A percentile compares a stretch with the other conserved stretches of the same genome.
These are phyloP conservation scores for Coelastrella sp. DNA, from an alignment of 139 green algal genomes.

Conservation along the genomic window DNA sequence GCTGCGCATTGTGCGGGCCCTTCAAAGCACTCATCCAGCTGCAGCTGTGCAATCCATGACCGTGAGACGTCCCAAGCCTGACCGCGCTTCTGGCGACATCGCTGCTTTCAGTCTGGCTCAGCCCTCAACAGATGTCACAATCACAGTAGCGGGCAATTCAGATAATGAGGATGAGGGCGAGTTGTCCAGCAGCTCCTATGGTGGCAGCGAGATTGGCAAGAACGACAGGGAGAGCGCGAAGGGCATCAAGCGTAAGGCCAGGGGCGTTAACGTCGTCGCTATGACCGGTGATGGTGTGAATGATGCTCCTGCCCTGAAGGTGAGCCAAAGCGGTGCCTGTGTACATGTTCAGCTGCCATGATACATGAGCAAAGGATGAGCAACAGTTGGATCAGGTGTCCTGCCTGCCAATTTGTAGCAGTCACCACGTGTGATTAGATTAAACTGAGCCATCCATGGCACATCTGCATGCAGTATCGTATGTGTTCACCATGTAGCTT, in stretches of 20 bases:
- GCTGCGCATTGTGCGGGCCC: constrained; percentile 66
- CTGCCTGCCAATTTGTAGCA: background rate
- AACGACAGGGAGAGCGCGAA: background rate
- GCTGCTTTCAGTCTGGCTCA: background rate
- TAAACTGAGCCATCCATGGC: too few species aligned
- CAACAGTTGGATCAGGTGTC: background rate
- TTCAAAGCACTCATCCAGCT: constrained; percentile 40
- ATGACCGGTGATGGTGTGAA: constrained; percentile 73
- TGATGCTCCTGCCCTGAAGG: constrained; percentile 79
- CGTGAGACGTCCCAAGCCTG: background rate
- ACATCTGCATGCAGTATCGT: background rate
- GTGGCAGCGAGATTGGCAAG: background rate
- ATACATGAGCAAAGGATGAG: too few species aligned
- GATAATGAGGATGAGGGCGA: background rate
- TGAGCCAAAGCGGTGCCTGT: background rate
- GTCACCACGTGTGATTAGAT: background rate
- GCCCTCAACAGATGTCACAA: background rate
- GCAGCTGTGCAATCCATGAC: background rate
- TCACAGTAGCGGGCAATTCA: background rate
- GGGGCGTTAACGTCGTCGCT: constrained; percentile 42
- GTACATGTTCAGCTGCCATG: too few species aligned
- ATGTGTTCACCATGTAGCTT: background rate
- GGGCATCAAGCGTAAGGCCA: background rate
- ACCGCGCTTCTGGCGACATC: background rate
- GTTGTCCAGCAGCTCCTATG: background rate